These are phyloP conservation scores for Arxiozyma heterogenica DNA, from an alignment of 1,139 yeast species.

Conservation along the genomic window DNA sequence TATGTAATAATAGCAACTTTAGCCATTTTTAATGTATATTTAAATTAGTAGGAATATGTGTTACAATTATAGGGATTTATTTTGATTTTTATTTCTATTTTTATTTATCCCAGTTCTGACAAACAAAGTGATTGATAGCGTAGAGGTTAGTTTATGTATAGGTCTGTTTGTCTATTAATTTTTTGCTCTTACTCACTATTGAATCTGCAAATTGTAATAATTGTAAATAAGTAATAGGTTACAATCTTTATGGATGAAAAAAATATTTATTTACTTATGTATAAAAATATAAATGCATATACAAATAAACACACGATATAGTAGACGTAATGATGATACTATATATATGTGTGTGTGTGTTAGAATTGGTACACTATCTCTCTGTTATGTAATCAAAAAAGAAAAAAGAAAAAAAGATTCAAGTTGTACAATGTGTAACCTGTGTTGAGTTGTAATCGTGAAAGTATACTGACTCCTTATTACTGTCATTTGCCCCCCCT, in stretches of 20 bases:
- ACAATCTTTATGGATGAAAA: not conserved
- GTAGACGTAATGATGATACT: not conserved
- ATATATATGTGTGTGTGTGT: no score
- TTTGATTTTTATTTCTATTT: not conserved
- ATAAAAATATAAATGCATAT: no score
- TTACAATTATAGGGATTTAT: not conserved
- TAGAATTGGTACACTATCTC: not conserved
- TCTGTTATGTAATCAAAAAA: not conserved
- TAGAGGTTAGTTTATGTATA: no score
- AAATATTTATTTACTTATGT: no score
- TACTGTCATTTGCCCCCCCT: not conserved
- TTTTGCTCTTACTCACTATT: no score
- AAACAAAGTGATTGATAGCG: not conserved
- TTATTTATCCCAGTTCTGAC: not conserved
- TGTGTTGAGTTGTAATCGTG: not conserved
- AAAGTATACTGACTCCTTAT: not conserved
- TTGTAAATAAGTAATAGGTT: not conserved
- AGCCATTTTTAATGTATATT: slow-evolving; percentile 31
- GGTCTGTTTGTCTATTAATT: no score
- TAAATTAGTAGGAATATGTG: not conserved
- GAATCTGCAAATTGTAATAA: not conserved
- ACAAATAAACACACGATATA: no score
- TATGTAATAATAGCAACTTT: slow-evolving; percentile 52
- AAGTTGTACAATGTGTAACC: not conserved
- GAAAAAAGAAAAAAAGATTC: not conserved